phyloP scores from a whole-genome alignment of 345 rosid genomes.

The Rubroshorea leprosula region DNA sequence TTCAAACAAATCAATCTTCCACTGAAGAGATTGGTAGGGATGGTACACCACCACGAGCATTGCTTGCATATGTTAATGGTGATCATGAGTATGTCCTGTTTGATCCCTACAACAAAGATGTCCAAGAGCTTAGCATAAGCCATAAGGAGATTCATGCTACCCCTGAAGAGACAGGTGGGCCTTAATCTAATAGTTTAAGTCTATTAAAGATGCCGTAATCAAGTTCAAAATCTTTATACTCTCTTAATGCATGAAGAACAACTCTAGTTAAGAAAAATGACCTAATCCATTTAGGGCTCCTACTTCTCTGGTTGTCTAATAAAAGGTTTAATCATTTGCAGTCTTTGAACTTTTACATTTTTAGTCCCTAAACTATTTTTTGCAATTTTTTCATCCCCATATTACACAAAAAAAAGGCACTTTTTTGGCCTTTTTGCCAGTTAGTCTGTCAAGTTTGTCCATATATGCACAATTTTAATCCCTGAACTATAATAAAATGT shows the following conservation, averaged over 20 bases:
- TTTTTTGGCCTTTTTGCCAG: too few relatives aligned
- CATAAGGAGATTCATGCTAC: slow-evolving; percentile 25
- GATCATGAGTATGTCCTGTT: slow-evolving; percentile 81
- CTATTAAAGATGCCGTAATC: not conserved
- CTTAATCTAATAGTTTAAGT: not conserved
- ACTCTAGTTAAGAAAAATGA: not conserved
- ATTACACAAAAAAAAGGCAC: too few relatives aligned
- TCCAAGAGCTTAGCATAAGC: slow-evolving; percentile 37
- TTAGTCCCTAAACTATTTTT: too few relatives aligned
- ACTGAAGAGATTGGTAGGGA: slow-evolving; percentile 25
- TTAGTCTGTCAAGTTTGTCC: too few relatives aligned
- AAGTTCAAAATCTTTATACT: slow-evolving; percentile 3
- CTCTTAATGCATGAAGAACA: not conserved
- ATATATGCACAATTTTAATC: too few relatives aligned
- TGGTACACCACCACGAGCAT: slow-evolving; percentile 33
- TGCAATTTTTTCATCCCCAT: too few relatives aligned
- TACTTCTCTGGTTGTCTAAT: too few relatives aligned
- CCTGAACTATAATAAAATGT: too few relatives aligned
- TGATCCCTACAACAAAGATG: slow-evolving; percentile 56
- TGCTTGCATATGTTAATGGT: slow-evolving; percentile 66
- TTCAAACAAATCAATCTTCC: slow-evolving; percentile 32
- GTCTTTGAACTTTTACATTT: too few relatives aligned
- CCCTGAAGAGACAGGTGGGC: slow-evolving; percentile 45
- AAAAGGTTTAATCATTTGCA: too few relatives aligned
- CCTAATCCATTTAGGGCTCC: not conserved